Percentiles rank a stretch among this genome's conserved stretches.
These are phyloP conservation scores for Bipolaris oryzae DNA, from an alignment of 2,329 filamentous ascomycete genomes.

Conservation along the genomic window DNA sequence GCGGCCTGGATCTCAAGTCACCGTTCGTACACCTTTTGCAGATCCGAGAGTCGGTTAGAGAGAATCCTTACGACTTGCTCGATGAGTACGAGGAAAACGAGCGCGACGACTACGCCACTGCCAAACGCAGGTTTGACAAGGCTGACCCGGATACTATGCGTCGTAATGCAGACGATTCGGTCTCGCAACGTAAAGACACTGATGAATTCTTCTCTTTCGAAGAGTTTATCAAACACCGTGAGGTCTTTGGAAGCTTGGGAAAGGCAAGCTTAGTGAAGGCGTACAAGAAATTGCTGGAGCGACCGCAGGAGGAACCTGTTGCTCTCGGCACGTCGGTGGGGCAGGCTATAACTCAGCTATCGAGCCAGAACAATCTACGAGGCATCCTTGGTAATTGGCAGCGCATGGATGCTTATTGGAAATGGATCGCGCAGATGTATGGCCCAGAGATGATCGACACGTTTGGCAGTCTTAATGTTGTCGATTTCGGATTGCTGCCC, in stretches of 20 bases:
- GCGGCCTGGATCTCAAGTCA: constrained; percentile 58
- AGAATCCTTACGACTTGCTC: constrained; percentile 50
- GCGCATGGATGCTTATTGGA: constrained; percentile 45
- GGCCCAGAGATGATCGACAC: constrained; percentile 41
- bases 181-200: constrained; percentile 20
- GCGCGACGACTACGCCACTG: constrained; percentile 45
- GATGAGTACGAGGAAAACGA: constrained; percentile 49
- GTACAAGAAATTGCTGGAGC: constrained; percentile 29
- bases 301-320: constrained; percentile 29
- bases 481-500: constrained; percentile 43
- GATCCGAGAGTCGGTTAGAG: constrained; percentile 44
- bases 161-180: constrained; percentile 9
- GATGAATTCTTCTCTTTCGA: constrained; percentile 38
- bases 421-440: constrained; percentile 47
- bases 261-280: constrained; percentile 22
- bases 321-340: constrained; percentile 23
- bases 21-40: constrained; percentile 57
- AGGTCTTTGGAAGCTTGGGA: constrained; percentile 15
- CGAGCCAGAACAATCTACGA: constrained; percentile 26
- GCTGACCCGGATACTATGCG: constrained; percentile 10
- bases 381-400: constrained; percentile 33
- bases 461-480: constrained; percentile 45
- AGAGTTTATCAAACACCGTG: constrained; percentile 33
- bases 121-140: constrained; percentile 39
- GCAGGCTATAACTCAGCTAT: constrained; percentile 31